phyloP scores from a whole-genome alignment of 306 rosid genomes.

The Albizia julibrissin region DNA sequence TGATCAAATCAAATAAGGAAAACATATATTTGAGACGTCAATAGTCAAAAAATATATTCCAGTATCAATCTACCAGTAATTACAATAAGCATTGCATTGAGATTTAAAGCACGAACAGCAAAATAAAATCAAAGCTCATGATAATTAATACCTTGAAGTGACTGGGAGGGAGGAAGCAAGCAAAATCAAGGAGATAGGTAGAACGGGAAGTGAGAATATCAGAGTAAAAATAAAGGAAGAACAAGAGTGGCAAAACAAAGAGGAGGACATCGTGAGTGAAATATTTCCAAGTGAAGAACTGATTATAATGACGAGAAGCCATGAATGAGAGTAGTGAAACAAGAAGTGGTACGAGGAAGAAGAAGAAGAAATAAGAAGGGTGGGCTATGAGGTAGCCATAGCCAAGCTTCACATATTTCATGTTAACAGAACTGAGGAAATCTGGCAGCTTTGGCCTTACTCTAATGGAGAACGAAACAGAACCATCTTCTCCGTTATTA shows the following conservation, averaged over 20 bases:
- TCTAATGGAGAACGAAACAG: constrained; percentile 45
- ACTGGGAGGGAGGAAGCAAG: constrained; percentile 68
- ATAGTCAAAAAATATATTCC: too few relatives aligned
- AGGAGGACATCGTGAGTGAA: constrained; percentile 34
- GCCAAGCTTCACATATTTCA: constrained; percentile 54
- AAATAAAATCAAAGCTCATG: not conserved
- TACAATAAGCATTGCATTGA: not conserved
- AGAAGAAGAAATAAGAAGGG: constrained; percentile 33
- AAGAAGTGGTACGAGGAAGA: constrained; percentile 36
- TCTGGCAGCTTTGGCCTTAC: constrained; percentile 48
- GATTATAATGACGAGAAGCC: not conserved
- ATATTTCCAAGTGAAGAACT: constrained; percentile 26
- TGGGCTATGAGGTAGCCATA: constrained; percentile 47
- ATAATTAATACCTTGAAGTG: constrained; percentile 54
- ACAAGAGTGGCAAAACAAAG: constrained; percentile 27
- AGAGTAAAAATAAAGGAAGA: constrained; percentile 32
- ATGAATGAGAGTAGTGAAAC: constrained; percentile 24
- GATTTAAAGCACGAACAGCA: too few relatives aligned
- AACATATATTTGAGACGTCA: too few relatives aligned
- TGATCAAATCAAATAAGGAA: too few relatives aligned
- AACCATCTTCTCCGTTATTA: constrained; percentile 29
- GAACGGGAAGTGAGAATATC: constrained; percentile 41
- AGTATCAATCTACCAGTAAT: not conserved
- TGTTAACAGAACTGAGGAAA: constrained; percentile 51
- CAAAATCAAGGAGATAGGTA: constrained; percentile 64